Evolutionary conservation across 2,329 filamentous ascomycete species (phyloP), one percentile per base, ranked within the genome.

Genomic region (Endocalyx cinctus): DNA sequence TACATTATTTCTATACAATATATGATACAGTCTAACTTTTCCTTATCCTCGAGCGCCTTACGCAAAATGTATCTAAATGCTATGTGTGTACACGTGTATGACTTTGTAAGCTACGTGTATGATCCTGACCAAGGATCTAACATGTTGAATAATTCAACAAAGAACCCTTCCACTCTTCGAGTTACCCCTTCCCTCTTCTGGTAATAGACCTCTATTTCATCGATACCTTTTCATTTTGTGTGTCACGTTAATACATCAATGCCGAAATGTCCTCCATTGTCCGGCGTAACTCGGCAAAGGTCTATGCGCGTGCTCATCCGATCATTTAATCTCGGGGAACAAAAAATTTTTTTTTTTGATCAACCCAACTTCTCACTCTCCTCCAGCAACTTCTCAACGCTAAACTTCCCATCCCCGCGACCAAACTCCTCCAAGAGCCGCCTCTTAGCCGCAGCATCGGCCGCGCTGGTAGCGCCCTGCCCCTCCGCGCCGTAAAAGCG

Each of bases 371-470:
- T 87, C 72, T 97, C 89, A 1, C 87, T 82, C 69, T 97, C 90
- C 46, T 94, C 87, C 41, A 98, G 62, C 53, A 98, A 59, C 59
- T 82, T 80, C 58, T 96, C 85, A 6, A 98, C 73, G 47, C 77
- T 87, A 57, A 98, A 98, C 33, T 70, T 70, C 37, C 64, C 64
- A 62, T 95, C 88, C 0, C 90, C 92, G 15, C 67, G 70, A 1
- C 76, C 82, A 59, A 98, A 98, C 72, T 82, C 82, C 59, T 87
- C 79, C 55, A 97, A 60, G 55, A 98, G 57, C 60, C 73, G 73
- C 54, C 72, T 77, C 63, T 84, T 81, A 44, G 76, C 74, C 41
- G 71, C 70, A 2, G 64, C 70, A 2, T 63, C 67, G 46, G 79
- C 79, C 56, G 78, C 74, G 43, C 69, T 64, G 33, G n/a, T n/a